Base-by-base conservation (phyloP, 805 yeast species). In the Diddensiella caesifluorescens region DNA sequence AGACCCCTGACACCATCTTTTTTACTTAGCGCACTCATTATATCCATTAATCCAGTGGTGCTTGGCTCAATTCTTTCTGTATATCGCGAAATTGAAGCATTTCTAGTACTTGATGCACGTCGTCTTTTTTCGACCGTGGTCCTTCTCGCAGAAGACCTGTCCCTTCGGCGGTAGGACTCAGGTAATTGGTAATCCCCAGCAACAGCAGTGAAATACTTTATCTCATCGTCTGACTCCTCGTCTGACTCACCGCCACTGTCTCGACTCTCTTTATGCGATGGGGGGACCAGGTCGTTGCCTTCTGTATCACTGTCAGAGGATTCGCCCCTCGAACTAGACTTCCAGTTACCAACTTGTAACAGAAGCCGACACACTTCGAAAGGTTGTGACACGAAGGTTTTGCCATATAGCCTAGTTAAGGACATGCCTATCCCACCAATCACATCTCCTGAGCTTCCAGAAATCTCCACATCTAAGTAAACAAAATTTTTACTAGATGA, bases 331-430 rank as follows among this genome's bases (percentile, higher is more conserved):
- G 25, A 39, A 22, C 19, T 33, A 28, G 16, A 38, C 18, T 31
- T 33, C 59, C 61, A 60, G 23, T 73, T 75, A 3, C 95, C 95
- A 10, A 85, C 82, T 61, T 92, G 97, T 43, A 88, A 63, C 21
- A 89, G 68, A 50, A 86, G 69, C 42, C 90, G 71, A 4, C 84
- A 76, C 13, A 85, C 82, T 52, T 90, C 97, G 61, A 89, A 80
- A 1, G 98, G 97, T 62, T 92, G 97, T 15, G 85, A 74, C 5
- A 84, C 57, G 23, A 87, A 60, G 34, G 80, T 77, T 46, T 78
- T 79, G 41, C 77, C 61, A 64, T 92, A 90, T 49, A 79, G 81
- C 49, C 77, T 76, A 38, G 79, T 54, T 47, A 86, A 77, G 34
- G 83, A 77, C 57, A 73, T 68, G 19, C 78, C 61, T 45, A 87